Percentiles rank a stretch among this genome's conserved stretches.
Conservation (phyloP, 345 rosid genomes). For the Adansonia digitata region DNA sequence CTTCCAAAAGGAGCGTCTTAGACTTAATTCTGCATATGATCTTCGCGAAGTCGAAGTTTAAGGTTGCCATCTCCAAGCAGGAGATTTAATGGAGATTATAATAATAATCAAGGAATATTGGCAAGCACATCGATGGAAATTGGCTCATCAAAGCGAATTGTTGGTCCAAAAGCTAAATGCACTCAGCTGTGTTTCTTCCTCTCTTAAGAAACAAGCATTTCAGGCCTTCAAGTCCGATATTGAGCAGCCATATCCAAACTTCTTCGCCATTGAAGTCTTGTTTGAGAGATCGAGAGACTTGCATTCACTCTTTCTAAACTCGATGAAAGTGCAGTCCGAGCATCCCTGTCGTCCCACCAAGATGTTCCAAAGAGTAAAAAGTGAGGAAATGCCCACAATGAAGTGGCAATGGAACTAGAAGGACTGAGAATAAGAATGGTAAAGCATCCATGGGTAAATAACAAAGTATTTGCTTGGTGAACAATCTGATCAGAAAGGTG, state of each 20-base stretch:
- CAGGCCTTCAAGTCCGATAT: constrained; percentile 28
- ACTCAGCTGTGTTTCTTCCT: constrained; percentile 24
- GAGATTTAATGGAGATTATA: constrained; percentile 47
- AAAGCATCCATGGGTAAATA: too few relatives aligned
- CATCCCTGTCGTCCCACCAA: constrained; percentile 28
- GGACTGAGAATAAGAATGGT: too few relatives aligned
- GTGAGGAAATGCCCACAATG: too few relatives aligned
- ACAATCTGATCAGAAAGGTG: too few relatives aligned
- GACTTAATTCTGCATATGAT: constrained; percentile 12
- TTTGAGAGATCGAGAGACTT: constrained; percentile 42
- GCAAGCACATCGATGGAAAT: constrained; percentile 19
- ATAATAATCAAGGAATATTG: constrained; percentile 17
- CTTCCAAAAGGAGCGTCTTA: constrained; percentile 45
- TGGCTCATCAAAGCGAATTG: constrained; percentile 32
- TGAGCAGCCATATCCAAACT: constrained; percentile 9
- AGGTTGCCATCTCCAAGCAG: constrained; percentile 59
- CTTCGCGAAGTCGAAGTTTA: constrained; percentile 57
- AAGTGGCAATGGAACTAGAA: too few relatives aligned
- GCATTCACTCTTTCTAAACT: constrained; percentile 50
- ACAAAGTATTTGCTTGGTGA: too few relatives aligned
- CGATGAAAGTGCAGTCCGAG: constrained; percentile 35
- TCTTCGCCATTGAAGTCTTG: constrained; percentile 19
- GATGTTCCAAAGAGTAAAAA: too few relatives aligned
- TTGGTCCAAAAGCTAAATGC: constrained; percentile 24
- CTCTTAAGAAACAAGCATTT: constrained; percentile 30